phyloP scores from a whole-genome alignment of 2,329 filamentous ascomycete species.

The Taxawa tesnikishii region DNA sequence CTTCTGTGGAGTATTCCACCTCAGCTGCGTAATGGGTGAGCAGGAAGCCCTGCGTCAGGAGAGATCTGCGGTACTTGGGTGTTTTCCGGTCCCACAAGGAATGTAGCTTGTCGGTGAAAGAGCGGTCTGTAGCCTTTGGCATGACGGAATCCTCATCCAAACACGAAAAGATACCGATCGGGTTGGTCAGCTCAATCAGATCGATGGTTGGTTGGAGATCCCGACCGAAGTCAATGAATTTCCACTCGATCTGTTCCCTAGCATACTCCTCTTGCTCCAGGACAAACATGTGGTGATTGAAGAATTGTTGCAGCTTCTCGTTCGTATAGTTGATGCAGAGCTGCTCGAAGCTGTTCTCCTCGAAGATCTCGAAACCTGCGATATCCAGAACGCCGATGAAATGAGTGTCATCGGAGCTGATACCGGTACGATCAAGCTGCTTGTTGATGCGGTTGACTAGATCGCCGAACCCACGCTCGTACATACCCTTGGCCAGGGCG shows the following conservation, averaged over 20 bases:
- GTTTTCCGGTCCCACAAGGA: slow-evolving; percentile 94
- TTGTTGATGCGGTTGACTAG: slow-evolving; percentile 84
- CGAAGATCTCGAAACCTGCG: slow-evolving; percentile 97
- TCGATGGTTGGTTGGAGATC: slow-evolving; percentile 97
- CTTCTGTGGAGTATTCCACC: slow-evolving; percentile 89
- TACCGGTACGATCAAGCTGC: slow-evolving; percentile 76
- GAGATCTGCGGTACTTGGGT: slow-evolving; percentile 78
- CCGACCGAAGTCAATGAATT: slow-evolving; percentile 97
- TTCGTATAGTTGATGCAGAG: slow-evolving; percentile 99
- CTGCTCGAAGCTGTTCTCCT: slow-evolving; percentile 96
- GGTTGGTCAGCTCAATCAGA: slow-evolving; percentile 88
- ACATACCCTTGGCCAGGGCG: slow-evolving; percentile 91
- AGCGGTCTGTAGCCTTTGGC: slow-evolving; percentile 95
- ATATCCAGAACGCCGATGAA: slow-evolving; percentile 99
- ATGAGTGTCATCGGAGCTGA: slow-evolving; percentile 74
- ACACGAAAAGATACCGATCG: slow-evolving; percentile 97
- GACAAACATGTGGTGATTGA: slow-evolving; percentile 99
- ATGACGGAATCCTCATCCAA: slow-evolving; percentile 96
- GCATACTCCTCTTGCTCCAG: slow-evolving; percentile 97
- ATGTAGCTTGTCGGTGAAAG: slow-evolving; percentile 96
- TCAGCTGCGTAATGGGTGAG: slow-evolving; percentile 96
- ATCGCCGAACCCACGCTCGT: slow-evolving; percentile 89
- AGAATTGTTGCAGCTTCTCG: slow-evolving; percentile 97
- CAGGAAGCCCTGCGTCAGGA: slow-evolving; percentile 83
- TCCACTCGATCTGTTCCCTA: slow-evolving; percentile 96